Base-by-base conservation (phyloP, 177 flowering plant genomes). In the Vitis hybrid region DNA sequence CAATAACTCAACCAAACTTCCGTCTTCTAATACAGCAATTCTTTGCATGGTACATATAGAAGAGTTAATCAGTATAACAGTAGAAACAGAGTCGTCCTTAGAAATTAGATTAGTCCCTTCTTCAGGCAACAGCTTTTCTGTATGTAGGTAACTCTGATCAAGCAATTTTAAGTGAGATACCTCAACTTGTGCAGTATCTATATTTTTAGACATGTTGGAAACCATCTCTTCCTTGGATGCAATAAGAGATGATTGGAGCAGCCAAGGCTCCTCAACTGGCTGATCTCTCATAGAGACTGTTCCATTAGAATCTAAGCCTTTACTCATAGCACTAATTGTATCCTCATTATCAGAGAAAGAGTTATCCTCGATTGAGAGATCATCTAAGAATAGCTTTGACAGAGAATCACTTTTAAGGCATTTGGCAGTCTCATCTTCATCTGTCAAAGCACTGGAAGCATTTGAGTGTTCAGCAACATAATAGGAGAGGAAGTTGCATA, bases 31-130 rank as follows among this genome's bases (percentile, higher is more conserved):
- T 27, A 94, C 85, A 56, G 98, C 97, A 73, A 94, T 90, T 73
- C 98, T 87, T 84, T 94, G 98, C 94, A 94, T 83, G 64, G 97
- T 91, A 74, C 97, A 92, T 71, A 92, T 71, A 13, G 99, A 94
- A 65, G 97, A 94, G 76, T 92, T 94, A 21, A 94, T 92, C 75
- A 94, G 76, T 76, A 94, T 94, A 50, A 80, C 76, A 50, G 91
- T 90, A 49, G 89, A 82, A 74, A 87, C 67, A 74, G 88, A 73
- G 13, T 84, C 86, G 68, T 80, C 76, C 11, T 67, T 21, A 9
- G 75, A 72, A 50, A 73, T 66, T 66, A 74, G 27, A 68, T 71
- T 72, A 64, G 41, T 78, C 57, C 70, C 79, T 73, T 80, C 79
- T 67, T 81, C 84, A 24, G 81, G 74, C 68, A 79, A 71, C 61